Evolutionary conservation across 495 filamentous ascomycete genomes (phyloP).

Genomic region (Lasiosphaeriaceae sp.): DNA sequence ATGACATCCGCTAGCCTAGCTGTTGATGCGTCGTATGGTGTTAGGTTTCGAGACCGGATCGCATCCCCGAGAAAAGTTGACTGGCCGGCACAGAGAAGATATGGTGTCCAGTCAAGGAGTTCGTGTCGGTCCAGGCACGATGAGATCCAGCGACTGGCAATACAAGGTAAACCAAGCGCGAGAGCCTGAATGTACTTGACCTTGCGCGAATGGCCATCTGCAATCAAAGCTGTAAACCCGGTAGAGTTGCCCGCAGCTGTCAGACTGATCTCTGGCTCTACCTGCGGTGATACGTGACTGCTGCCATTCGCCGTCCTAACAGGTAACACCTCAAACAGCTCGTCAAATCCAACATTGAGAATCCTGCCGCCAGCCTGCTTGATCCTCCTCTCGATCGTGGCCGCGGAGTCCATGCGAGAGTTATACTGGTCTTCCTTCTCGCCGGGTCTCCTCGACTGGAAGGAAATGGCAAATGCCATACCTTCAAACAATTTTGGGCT

Average conservation of each 20-base stretch:
- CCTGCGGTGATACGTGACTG: not conserved
- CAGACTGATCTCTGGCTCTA: constrained; percentile 26
- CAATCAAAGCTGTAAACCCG: constrained; percentile 81
- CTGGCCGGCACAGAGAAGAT: constrained; percentile 82
- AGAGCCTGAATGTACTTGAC: constrained; percentile 95
- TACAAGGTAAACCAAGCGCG: constrained; percentile 81
- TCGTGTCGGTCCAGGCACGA: constrained; percentile 59
- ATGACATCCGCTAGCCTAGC: constrained; percentile 57
- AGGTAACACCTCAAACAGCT: constrained; percentile 64
- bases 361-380: constrained; percentile 65
- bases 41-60: constrained; percentile 67
- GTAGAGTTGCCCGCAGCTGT: constrained; percentile 47
- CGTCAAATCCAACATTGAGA: constrained; percentile 73
- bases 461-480: constrained; percentile 80
- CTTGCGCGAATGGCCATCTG: constrained; percentile 81
- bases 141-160: constrained; percentile 75
- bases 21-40: constrained; percentile 52
- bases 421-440: constrained; percentile 49
- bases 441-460: constrained; percentile 47
- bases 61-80: constrained; percentile 72
- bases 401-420: constrained; percentile 41
- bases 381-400: constrained; percentile 41
- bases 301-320: constrained; percentile 18
- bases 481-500: constrained; percentile 54
- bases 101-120: constrained; percentile 71